A percentile compares a stretch with the other conserved stretches of the same genome.
Conservation (phyloP, 352 stramenopile species). For the Phytophthora citricola region DNA sequence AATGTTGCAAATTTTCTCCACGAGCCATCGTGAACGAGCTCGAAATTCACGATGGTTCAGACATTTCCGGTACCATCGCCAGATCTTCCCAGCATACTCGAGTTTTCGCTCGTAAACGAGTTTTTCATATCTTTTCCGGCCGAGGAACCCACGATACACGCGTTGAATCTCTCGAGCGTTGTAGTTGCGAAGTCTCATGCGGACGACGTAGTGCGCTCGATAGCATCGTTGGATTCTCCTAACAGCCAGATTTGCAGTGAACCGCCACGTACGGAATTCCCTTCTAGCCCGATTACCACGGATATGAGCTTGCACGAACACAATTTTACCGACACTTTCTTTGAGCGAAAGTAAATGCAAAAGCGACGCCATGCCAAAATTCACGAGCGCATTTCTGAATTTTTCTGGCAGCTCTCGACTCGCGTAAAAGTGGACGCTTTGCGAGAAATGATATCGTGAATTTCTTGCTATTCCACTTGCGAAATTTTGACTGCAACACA, state of each 20-base stretch:
- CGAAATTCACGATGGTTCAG: constrained; percentile 42
- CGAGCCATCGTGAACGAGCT: constrained; percentile 48
- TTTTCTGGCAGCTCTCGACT: constrained; percentile 51
- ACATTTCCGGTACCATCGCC: constrained; percentile 62
- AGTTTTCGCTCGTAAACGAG: constrained; percentile 32
- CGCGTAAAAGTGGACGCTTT: constrained; percentile 43
- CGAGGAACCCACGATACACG: constrained; percentile 50
- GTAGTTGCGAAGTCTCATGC: constrained; percentile 35
- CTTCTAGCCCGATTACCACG: constrained; percentile 50
- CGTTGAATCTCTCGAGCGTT: constrained; percentile 58
- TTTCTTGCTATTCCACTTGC: constrained; percentile 52
- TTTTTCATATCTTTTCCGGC: constrained; percentile 25
- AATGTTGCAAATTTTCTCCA: constrained; percentile 59
- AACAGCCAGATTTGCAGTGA: constrained; percentile 33
- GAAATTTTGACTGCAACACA: constrained; percentile 53
- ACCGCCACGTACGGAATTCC: constrained; percentile 36
- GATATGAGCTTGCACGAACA: constrained; percentile 52
- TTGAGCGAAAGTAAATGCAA: constrained; percentile 50
- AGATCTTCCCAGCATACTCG: constrained; percentile 33
- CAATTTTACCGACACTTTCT: constrained; percentile 42
- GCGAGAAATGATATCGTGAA: constrained; percentile 50
- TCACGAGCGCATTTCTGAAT: constrained; percentile 56
- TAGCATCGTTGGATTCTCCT: constrained; percentile 57
- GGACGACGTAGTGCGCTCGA: constrained; percentile 34
- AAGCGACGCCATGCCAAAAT: constrained; percentile 63